Evolutionary conservation across 2,329 filamentous ascomycete species (phyloP), one percentile per base, ranked within the genome.

Genomic region (Ilyonectria sp.): DNA sequence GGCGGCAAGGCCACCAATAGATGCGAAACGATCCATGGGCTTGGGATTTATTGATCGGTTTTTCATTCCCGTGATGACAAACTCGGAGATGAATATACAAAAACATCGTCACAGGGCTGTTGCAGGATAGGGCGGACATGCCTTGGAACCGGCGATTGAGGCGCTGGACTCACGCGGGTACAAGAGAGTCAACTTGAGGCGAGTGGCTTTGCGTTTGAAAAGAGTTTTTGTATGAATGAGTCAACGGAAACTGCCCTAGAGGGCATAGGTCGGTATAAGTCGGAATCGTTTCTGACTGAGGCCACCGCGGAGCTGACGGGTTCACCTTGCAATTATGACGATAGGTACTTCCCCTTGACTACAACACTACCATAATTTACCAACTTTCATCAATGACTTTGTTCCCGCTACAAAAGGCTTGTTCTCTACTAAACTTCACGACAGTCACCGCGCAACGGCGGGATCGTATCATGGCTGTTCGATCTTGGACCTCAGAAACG

Each of bases 1-100:
- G 21, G 61, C 52, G 52, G 13, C 44, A 19, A 57, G 35, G 40
- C 55, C 13, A 23, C 56, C 62, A 65, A 65, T 60, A 17, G n/a
- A 40, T 15, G 23, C 21, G 21, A 6, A 8, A 37, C 21, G 9
- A 37, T 21, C 21, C 50, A 26, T 49, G 50, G 29, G 15, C 26
- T 33, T 4, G 21, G n/a, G 6, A 26, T 6, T 52, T 46, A 58
- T 31, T 23, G 52, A 40, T 49, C 11, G 9, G 43, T 23, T 35
- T 37, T 17, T 35, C 33, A 21, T 52, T 56, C 50, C 26, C 43
- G 56, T 56, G 50, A 65, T 50, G 19, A 17, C 13, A 52, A 53
- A 46, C 4, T 50, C 26, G 9, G n/a, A 7, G 15, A 15, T 53
- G n/a, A 53, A 37, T 17, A 31, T 17, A 17, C 50, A 35, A 35